These are phyloP conservation scores for Ustilago cynodontis DNA, from an alignment of 1,284 basidiomycete genomes.

Conservation along the genomic window DNA sequence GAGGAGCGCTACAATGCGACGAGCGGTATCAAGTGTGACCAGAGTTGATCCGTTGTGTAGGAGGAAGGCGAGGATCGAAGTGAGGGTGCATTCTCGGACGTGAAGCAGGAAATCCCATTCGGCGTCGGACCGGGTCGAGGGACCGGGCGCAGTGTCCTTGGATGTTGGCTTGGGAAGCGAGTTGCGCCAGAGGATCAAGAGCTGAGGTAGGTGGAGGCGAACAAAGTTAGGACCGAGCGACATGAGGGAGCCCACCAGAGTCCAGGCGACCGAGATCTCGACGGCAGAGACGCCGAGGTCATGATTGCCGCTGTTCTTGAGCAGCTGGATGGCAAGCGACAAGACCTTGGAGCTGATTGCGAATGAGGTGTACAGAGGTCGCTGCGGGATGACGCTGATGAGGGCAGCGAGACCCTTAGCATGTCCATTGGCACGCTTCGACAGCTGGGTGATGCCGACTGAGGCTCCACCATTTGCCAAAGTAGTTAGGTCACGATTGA, in stretches of 20 bases:
- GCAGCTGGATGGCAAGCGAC: conserved; percentile 87
- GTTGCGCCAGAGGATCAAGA: conserved; percentile 95
- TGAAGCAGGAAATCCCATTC: conserved; percentile 95
- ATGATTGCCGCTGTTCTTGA: conserved; percentile 91
- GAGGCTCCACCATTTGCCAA: conserved; percentile 69
- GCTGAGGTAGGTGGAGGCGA: conserved; percentile 87
- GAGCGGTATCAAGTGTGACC: conserved; percentile 89
- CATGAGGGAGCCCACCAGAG: conserved; percentile 88
- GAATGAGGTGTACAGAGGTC: conserved; percentile 93
- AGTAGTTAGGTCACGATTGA: conserved; percentile 81
- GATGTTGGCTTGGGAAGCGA: conserved; percentile 92
- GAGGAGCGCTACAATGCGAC: conserved; percentile 86
- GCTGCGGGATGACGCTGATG: conserved; percentile 84
- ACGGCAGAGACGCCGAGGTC: conserved; percentile 83
- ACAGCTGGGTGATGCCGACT: conserved; percentile 75
- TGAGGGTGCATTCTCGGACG: conserved; percentile 89
- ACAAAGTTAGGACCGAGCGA: conserved; percentile 93
- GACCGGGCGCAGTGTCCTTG: conserved; percentile 80
- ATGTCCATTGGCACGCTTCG: conserved; percentile 85
- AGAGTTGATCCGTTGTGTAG: conserved; percentile 77
- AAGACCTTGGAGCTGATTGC: conserved; percentile 91
- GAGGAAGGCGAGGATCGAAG: conserved; percentile 88
- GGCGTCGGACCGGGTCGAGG: conserved; percentile 72
- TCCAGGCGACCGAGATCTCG: conserved; percentile 96
- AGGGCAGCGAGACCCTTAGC: conserved; percentile 89